Base-by-base conservation (phyloP, 1,284 basidiomycete species). In the Malassezia equina region DNA sequence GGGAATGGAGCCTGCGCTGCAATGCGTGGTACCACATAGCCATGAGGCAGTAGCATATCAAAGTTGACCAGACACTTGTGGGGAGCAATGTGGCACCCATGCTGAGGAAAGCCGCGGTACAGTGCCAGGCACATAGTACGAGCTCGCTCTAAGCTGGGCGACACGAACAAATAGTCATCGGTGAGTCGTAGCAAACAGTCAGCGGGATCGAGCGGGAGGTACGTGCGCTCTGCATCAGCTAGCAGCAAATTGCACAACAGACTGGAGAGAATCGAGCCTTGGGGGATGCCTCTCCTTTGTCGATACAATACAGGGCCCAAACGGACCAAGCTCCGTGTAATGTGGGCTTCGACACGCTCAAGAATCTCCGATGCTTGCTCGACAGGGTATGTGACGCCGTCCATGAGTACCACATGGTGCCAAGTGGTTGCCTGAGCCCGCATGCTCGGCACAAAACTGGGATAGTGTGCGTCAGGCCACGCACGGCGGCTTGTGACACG, bases 81-180 rank as follows among this genome's bases (percentile, higher is more conserved):
- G 41, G 79, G 78, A 7, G 88, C 84, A 47, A 98, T 85, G 68
- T 83, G 86, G 63, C 90, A 95, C 0, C 94, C 93, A 67, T 95
- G 96, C 66, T 90, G 86, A 42, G 47, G 59, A 69, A 51, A 58
- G 81, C 87, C 91, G 68, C 80, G 66, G n/a, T 81, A 78, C 88
- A 99, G 94, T 60, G 80, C 80, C 6, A 80, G 74, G 40, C 95
- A 77, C 74, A 96, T 96, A 0, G 76, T 77, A 31, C 72, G 77
- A 0, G 93, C 94, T 58, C 81, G 80, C 2, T 62, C 49, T 1
- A 78, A 77, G 57, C 81, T 81, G 1, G 87, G 85, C 3, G 90
- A 89, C 51, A 99, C 79, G 63, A 87, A 85, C 23, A 98, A 77
- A 68, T 95, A 98, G 73, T 99, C 94, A 67, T 99, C 94, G 23